These are phyloP conservation scores for Alternaria panax DNA, from an alignment of 2,329 filamentous ascomycete species.

Conservation along the genomic window DNA sequence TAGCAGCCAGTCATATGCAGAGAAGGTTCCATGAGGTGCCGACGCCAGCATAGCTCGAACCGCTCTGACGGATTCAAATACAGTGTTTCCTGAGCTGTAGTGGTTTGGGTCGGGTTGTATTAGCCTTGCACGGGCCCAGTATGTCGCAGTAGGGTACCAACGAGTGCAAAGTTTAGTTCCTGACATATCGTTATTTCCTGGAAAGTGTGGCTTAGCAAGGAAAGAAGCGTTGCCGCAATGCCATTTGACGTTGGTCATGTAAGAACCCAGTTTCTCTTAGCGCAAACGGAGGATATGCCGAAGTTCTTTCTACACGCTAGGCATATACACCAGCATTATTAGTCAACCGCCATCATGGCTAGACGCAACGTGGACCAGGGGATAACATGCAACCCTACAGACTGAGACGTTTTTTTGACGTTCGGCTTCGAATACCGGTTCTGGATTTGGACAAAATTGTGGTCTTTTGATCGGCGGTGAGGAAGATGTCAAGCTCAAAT, in stretches of 20 bases:
- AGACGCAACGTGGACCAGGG: conserved; percentile 10
- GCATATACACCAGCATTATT: conserved; percentile 1
- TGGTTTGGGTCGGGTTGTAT: neutral
- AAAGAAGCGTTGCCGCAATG: neutral
- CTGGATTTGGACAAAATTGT: neutral
- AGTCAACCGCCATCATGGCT: conserved; percentile 3
- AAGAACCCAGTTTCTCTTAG: conserved; percentile 1
- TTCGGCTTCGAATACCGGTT: conserved; percentile 9
- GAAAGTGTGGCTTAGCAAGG: too few relatives aligned
- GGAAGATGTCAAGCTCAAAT: neutral
- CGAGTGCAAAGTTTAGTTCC: neutral
- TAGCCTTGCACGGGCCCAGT: neutral
- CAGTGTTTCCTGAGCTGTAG: neutral
- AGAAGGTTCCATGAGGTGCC: neutral
- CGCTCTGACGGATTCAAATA: neutral
- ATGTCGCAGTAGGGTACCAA: neutral
- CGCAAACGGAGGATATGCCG: conserved; percentile 8
- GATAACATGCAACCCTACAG: conserved; percentile 6
- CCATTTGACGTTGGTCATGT: neutral
- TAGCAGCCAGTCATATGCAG: neutral
- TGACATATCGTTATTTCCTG: neutral
- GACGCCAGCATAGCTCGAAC: conserved; percentile 1
- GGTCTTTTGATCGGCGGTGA: neutral
- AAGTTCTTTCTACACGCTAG: conserved; percentile 1
- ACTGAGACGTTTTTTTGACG: neutral